A percentile compares a stretch with the other conserved stretches of the same genome.
Evolutionary conservation across 2,329 filamentous ascomycete species (phyloP).

Genomic region (Davidsoniella neocaledoniae): DNA sequence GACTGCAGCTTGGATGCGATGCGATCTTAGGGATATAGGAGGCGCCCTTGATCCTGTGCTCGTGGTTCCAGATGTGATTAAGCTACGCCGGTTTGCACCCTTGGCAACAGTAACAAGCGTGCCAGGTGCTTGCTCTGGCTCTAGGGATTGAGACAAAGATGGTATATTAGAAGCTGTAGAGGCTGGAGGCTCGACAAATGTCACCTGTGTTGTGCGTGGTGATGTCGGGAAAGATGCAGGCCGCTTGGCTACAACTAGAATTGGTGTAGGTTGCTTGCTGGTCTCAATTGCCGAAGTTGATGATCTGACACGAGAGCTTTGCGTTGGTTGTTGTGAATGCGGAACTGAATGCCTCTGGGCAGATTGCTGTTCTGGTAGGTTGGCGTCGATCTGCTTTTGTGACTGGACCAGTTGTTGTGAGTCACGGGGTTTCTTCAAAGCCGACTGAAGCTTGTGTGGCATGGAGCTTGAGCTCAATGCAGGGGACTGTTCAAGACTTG

Average conservation of each 20-base stretch:
- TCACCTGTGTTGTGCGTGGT: constrained; percentile 12
- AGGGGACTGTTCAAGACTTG: constrained; percentile 14
- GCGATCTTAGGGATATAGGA: constrained; percentile 7
- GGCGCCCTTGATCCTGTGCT: constrained; percentile 7
- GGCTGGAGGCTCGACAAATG: constrained; percentile 8
- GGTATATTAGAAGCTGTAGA: no score
- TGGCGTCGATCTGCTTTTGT: constrained; percentile 7
- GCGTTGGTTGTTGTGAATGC: not conserved
- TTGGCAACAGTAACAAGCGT: constrained; percentile 1
- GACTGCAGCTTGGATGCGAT: constrained; percentile 9
- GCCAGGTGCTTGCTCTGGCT: not conserved
- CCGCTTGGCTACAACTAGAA: constrained; percentile 17
- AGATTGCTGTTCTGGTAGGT: constrained; percentile 13
- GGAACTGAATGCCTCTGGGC: not conserved
- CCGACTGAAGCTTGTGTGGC: constrained; percentile 9
- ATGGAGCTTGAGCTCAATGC: constrained; percentile 14
- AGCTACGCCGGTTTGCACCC: constrained; percentile 8
- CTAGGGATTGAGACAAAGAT: no score
- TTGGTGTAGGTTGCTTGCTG: constrained; percentile 8
- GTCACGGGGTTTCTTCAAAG: constrained; percentile 8
- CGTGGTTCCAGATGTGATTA: constrained; percentile 7
- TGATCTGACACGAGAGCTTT: constrained; percentile 16
- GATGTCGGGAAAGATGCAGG: constrained; percentile 23
- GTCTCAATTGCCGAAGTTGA: constrained; percentile 17
- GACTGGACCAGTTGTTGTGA: constrained; percentile 10